Conservation (phyloP, 108 stramenopile species). For the Thalassiosira profunda region DNA sequence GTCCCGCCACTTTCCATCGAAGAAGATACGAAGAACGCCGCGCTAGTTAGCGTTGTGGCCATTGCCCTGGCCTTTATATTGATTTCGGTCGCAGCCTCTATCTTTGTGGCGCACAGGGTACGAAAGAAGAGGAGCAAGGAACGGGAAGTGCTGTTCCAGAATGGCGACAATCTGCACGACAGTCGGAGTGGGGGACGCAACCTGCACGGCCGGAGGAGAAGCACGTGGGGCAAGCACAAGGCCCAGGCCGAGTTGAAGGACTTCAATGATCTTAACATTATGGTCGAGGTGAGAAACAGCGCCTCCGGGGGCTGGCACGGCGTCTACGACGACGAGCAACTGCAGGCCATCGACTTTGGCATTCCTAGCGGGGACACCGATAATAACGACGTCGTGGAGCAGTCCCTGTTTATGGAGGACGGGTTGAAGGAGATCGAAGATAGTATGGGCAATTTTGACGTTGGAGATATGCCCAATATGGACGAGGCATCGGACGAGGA, state of each 20-base stretch:
- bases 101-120: conserved; percentile 5
- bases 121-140: conserved; percentile 9
- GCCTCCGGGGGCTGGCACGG: conserved; percentile 44
- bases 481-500: conserved; percentile 48
- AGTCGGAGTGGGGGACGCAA: not conserved
- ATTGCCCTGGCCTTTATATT: conserved; percentile 13
- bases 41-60: conserved; percentile 22
- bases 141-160: conserved; percentile 2
- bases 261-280: conserved; percentile 10
- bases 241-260: not conserved
- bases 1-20: not conserved
- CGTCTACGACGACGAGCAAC: conserved; percentile 27
- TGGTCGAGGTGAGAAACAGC: conserved; percentile 46
- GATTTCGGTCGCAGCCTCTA: conserved; percentile 1
- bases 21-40: not conserved
- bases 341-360: conserved; percentile 41
- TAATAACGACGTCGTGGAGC: conserved; percentile 29
- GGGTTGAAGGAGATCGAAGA: conserved; percentile 50
- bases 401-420: conserved; percentile 53
- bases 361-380: conserved; percentile 6
- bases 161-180: conserved; percentile 15
- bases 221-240: conserved; percentile 16
- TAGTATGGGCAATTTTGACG: conserved; percentile 18
- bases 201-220: conserved; percentile 4
- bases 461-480: conserved; percentile 42